These are phyloP conservation scores for Podaxis mareebaensis DNA, from an alignment of 768 basidiomycete genomes.

Conservation along the genomic window DNA sequence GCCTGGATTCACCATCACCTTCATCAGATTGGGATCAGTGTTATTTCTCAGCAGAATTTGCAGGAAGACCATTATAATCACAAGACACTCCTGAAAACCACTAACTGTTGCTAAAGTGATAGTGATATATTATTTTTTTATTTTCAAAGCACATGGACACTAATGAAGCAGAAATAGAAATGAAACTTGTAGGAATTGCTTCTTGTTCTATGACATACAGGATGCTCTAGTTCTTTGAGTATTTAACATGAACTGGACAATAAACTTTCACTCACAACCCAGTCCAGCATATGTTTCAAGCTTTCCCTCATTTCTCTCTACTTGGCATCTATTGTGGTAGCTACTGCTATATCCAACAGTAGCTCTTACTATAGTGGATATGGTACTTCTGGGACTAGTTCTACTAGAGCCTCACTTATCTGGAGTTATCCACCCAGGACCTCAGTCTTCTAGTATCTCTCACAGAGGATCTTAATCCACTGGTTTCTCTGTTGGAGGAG, in stretches of 20 bases:
- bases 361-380: not conserved
- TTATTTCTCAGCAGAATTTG: not conserved
- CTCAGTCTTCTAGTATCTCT: not conserved
- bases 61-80: not conserved
- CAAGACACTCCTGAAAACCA: not conserved
- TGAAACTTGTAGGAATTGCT: not conserved
- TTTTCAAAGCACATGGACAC: not conserved
- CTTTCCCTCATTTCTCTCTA: not conserved
- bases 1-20: not conserved
- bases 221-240: not conserved
- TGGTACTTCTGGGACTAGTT: not conserved
- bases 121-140: not conserved
- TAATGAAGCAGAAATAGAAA: not conserved
- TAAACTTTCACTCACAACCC: too few species aligned
- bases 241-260: not conserved
- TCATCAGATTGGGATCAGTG: not conserved
- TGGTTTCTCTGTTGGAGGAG: too few species aligned
- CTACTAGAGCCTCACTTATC: not conserved
- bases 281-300: too few species aligned
- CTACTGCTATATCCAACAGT: not conserved
- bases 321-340: not conserved
- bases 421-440: not conserved
- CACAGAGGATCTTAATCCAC: not conserved
- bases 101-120: not conserved
- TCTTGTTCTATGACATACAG: not conserved